These are phyloP conservation scores for Yamadazyma membranifaciens DNA, from an alignment of 1,139 yeast species.

Conservation along the genomic window DNA sequence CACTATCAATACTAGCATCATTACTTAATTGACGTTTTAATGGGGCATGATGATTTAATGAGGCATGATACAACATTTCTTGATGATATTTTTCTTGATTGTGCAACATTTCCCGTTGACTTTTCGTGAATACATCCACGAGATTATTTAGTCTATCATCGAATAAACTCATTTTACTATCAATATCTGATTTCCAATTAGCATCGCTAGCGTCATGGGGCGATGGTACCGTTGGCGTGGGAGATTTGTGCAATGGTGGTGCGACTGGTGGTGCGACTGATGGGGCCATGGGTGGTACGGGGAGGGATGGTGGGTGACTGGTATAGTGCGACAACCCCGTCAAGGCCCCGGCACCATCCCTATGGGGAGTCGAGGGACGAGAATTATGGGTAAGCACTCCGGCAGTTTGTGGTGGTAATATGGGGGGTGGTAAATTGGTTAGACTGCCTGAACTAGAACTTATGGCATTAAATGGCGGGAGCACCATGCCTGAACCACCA, in stretches of 20 bases:
- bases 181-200: constrained; percentile 46
- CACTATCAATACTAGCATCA: constrained; percentile 1
- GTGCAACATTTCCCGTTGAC: constrained; percentile 29
- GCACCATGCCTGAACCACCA: constrained; percentile 8
- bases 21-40: constrained; percentile 9
- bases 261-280: background rate
- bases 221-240: background rate
- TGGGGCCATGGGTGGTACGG: background rate
- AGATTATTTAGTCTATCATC: constrained; percentile 47
- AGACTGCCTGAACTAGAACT: background rate
- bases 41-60: constrained; percentile 2
- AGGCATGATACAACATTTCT: background rate
- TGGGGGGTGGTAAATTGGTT: background rate
- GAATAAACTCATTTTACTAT: constrained; percentile 42
- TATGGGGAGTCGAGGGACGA: background rate
- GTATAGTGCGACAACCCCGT: background rate
- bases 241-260: background rate
- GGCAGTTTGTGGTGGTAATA: background rate
- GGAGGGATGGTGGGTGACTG: background rate
- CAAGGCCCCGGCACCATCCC: background rate
- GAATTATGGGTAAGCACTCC: background rate
- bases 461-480: constrained; percentile 17
- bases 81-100: constrained; percentile 14
- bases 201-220: background rate
- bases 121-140: constrained; percentile 34